Percentiles rank a stretch among this genome's conserved stretches.
phyloP scores from a whole-genome alignment of 2,329 filamentous ascomycete species.

The Aspergillus latus region DNA sequence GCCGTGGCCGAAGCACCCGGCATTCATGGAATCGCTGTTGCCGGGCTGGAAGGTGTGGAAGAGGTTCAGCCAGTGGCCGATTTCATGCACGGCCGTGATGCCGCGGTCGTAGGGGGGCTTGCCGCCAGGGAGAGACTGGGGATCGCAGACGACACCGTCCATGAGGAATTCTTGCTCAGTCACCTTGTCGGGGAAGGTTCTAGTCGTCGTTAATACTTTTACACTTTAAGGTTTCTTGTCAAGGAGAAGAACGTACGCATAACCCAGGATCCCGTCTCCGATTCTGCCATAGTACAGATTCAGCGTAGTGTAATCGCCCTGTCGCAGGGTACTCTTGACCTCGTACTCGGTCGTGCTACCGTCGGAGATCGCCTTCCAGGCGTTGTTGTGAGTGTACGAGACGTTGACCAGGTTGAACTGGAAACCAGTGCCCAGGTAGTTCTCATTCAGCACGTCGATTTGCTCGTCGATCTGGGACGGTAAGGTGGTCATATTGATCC shows the following conservation, averaged over 20 bases:
- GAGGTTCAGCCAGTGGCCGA: constrained; percentile 16
- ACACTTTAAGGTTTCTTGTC: too few relatives aligned
- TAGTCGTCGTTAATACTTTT: neutral
- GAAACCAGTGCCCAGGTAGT: constrained; percentile 9
- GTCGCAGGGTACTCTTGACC: constrained; percentile 7
- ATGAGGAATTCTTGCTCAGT: neutral
- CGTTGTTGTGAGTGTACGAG: constrained; percentile 6
- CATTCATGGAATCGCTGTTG: neutral
- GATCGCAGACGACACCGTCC: constrained; percentile 10
- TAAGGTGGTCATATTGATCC: neutral
- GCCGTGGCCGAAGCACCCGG: constrained; percentile 8
- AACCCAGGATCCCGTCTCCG: constrained; percentile 4
- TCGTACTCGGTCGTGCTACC: neutral
- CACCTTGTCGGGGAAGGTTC: constrained; percentile 12
- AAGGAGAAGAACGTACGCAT: constrained; percentile 1
- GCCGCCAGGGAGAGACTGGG: constrained; percentile 7
- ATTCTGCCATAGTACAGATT: constrained; percentile 10
- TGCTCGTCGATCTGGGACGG: neutral
- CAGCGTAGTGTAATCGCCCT: constrained; percentile 5
- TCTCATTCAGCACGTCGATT: constrained; percentile 6
- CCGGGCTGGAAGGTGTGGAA: constrained; percentile 12
- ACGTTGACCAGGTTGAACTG: constrained; percentile 9
- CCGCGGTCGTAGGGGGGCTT: constrained; percentile 10
- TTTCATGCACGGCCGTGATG: constrained; percentile 13
- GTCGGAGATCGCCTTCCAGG: neutral